Conservation (phyloP, 805 yeast species). For the Cyberlindnera bimundalis region DNA sequence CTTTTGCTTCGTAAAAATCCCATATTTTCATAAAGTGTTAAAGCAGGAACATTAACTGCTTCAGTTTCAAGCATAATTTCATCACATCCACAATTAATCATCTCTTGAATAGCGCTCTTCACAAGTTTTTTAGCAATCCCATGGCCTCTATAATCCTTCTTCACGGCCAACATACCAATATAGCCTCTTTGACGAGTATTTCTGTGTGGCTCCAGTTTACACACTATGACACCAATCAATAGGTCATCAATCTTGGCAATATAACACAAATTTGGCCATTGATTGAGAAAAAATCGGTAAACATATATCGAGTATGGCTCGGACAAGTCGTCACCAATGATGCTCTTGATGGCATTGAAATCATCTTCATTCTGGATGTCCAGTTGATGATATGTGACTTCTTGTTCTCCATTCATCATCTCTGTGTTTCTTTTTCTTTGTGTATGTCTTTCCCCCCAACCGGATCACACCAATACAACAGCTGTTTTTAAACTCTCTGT, state of each 20-base stretch:
- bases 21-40: conserved; percentile 64
- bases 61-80: conserved; percentile 95
- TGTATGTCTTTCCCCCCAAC: neutral
- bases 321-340: conserved; percentile 72
- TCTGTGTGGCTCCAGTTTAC: conserved; percentile 77
- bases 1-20: conserved; percentile 76
- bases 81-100: conserved; percentile 68
- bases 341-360: conserved; percentile 45
- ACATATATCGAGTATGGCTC: conserved; percentile 96
- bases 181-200: conserved; percentile 78
- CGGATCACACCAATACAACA: too few relatives aligned
- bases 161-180: conserved; percentile 94
- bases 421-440: neutral
- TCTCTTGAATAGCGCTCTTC: conserved; percentile 52
- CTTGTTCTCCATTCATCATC: neutral
- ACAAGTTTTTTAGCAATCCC: conserved; percentile 83
- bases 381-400: conserved; percentile 24
- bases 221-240: conserved; percentile 80
- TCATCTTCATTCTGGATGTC: conserved; percentile 34
- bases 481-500: too few relatives aligned
- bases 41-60: conserved; percentile 70
- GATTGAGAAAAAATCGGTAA: conserved; percentile 81
- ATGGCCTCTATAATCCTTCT: conserved; percentile 61
- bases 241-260: conserved; percentile 46
- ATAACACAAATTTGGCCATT: conserved; percentile 85